A percentile compares a stretch with the other conserved stretches of the same genome.
These are phyloP conservation scores for Fusarium chaquense DNA, from an alignment of 2,329 filamentous ascomycete genomes.

Conservation along the genomic window DNA sequence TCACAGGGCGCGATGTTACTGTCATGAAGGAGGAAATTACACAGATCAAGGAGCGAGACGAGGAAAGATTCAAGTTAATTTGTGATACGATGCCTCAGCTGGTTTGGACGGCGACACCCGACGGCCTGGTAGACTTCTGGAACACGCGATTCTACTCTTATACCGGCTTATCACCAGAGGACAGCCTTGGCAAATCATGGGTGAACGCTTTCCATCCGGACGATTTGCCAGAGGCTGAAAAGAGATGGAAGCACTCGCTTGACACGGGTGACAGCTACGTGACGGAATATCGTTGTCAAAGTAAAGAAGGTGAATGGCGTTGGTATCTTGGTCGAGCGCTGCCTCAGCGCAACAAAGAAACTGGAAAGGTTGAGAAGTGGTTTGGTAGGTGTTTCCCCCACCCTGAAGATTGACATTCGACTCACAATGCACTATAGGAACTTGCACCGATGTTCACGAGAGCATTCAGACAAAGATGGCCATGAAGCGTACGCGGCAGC, in stretches of 20 bases:
- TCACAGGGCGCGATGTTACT: constrained; percentile 80
- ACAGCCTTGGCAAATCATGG: constrained; percentile 74
- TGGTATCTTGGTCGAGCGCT: constrained; percentile 83
- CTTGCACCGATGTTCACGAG: constrained; percentile 83
- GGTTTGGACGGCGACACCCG: constrained; percentile 78
- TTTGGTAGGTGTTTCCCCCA: constrained; percentile 64
- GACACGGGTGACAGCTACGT: constrained; percentile 75
- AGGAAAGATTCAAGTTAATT: constrained; percentile 79
- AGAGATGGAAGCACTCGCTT: constrained; percentile 72
- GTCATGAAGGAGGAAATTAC: constrained; percentile 75
- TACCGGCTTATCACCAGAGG: constrained; percentile 73
- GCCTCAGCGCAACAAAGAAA: constrained; percentile 73
- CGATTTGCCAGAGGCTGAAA: constrained; percentile 68
- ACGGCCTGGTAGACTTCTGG: constrained; percentile 78
- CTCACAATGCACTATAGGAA: constrained; percentile 54
- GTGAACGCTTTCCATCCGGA: constrained; percentile 75
- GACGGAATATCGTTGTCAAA: constrained; percentile 77
- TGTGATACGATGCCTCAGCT: constrained; percentile 79
- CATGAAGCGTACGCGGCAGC: constrained; percentile 74
- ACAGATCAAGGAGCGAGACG: constrained; percentile 76
- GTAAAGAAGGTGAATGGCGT: constrained; percentile 76
- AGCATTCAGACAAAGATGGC: constrained; percentile 75
- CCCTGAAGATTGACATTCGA: background rate
- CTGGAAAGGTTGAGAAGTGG: constrained; percentile 80
- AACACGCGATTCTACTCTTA: constrained; percentile 84